A percentile compares a stretch with the other conserved stretches of the same genome.
phyloP scores from a whole-genome alignment of 257 asterid species.

The Solanum pennellii region DNA sequence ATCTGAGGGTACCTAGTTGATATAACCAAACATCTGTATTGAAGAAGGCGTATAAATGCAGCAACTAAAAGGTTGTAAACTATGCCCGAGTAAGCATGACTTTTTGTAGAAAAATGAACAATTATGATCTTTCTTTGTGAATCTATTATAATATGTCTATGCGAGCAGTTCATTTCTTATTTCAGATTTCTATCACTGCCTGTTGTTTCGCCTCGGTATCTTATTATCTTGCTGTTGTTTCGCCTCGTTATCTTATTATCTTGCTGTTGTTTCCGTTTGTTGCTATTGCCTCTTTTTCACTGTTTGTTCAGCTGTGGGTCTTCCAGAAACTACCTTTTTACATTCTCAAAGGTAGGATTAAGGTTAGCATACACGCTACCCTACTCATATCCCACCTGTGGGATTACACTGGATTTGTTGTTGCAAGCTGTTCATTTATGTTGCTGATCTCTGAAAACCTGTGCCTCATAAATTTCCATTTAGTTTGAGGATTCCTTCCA shows the following conservation, averaged over 20 bases:
- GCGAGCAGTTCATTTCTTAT: not conserved
- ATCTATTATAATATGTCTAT: not conserved
- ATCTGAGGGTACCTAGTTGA: not conserved
- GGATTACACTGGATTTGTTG: not conserved
- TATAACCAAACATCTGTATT: not conserved
- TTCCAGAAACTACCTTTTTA: not conserved
- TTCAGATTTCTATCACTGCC: not conserved
- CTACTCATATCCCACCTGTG: not conserved
- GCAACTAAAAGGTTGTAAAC: not conserved
- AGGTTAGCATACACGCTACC: not conserved
- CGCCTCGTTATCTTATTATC: not conserved
- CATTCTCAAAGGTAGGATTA: not conserved
- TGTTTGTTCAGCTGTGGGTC: not conserved
- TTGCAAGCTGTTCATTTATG: not conserved
- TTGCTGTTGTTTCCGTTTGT: not conserved
- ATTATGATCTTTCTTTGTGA: not conserved
- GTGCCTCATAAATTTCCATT: not conserved
- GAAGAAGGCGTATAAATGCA: not conserved
- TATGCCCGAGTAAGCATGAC: not conserved
- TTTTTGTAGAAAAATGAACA: not conserved
- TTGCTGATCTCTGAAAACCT: not conserved
- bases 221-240: not conserved
- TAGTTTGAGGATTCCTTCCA: not conserved
- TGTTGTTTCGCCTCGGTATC: not conserved
- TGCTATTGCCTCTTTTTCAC: not conserved